Conservation (phyloP, 1,284 basidiomycete genomes). For the Rhodofomes roseus region DNA sequence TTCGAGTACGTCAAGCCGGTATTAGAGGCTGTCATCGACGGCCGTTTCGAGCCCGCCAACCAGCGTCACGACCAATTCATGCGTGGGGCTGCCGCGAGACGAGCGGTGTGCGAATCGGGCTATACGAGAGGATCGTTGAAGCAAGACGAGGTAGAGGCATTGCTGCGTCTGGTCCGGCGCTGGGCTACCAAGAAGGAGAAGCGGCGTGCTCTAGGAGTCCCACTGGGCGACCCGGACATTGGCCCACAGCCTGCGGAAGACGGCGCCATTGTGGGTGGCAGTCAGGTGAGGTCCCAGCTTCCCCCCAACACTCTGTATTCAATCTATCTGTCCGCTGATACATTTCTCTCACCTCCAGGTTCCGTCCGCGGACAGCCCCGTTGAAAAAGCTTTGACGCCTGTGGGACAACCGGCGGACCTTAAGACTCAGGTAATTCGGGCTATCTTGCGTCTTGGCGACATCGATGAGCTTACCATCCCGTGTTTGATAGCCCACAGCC, state of each 20-base stretch:
- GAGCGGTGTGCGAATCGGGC: constrained; percentile 42
- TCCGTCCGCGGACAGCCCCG: not conserved
- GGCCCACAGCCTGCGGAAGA: not conserved
- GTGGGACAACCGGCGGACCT: not conserved
- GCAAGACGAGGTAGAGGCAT: constrained; percentile 42
- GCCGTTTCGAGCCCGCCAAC: constrained; percentile 49
- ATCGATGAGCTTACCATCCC: not conserved
- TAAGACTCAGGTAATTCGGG: not conserved
- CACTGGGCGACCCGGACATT: constrained; percentile 6
- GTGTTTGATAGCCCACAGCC: constrained; percentile 8
- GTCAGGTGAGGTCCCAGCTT: not conserved
- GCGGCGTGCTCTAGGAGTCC: constrained; percentile 20
- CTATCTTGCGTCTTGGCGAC: not conserved
- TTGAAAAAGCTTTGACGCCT: not conserved
- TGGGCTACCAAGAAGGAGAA: constrained; percentile 50
- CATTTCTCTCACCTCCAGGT: not conserved
- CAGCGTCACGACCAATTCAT: constrained; percentile 51
- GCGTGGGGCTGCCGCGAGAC: constrained; percentile 47
- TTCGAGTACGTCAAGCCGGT: constrained; percentile 63
- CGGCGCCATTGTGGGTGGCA: not conserved
- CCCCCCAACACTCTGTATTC: not conserved
- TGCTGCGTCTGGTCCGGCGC: constrained; percentile 41
- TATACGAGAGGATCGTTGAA: constrained; percentile 51
- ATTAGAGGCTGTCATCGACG: constrained; percentile 51
- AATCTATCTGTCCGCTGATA: not conserved